Percentiles rank a stretch among this genome's conserved stretches.
phyloP scores from a whole-genome alignment of 208 protist species.

The Leishmania arabica region DNA sequence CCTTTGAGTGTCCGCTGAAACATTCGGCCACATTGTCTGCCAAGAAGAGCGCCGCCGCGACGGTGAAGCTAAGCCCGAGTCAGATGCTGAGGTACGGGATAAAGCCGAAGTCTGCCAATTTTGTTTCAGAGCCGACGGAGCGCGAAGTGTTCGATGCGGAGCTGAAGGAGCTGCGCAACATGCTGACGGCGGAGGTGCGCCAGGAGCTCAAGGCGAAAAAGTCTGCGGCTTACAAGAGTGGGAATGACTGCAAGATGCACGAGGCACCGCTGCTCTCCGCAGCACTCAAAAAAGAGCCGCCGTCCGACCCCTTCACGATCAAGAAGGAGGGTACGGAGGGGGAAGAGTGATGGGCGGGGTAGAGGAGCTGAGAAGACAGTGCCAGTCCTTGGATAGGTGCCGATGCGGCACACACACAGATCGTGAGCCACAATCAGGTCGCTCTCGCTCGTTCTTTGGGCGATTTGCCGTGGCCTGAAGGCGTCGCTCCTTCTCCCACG shows the following conservation, averaged over 20 bases:
- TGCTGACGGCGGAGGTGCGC: slow-evolving; percentile 34
- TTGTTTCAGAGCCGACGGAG: slow-evolving; percentile 71
- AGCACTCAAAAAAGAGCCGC: slow-evolving; percentile 16
- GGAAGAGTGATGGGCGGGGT: neutral
- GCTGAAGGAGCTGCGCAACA: slow-evolving; percentile 34
- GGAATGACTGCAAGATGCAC: neutral
- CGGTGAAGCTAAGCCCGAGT: slow-evolving; percentile 63
- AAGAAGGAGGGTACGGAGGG: slow-evolving; percentile 28
- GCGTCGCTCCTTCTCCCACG: neutral
- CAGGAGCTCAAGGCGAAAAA: slow-evolving; percentile 22
- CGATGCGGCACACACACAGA: neutral
- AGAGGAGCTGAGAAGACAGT: neutral
- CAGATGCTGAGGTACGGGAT: slow-evolving; percentile 84
- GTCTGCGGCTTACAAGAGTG: neutral
- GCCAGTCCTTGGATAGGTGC: neutral
- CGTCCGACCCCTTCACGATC: slow-evolving; percentile 2
- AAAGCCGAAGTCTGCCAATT: slow-evolving; percentile 53
- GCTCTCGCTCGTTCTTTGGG: neutral
- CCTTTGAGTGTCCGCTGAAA: slow-evolving; percentile 68
- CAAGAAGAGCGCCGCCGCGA: slow-evolving; percentile 28
- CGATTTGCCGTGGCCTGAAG: neutral
- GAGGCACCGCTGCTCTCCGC: neutral
- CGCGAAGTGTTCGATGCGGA: slow-evolving; percentile 54
- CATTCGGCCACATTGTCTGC: slow-evolving; percentile 9
- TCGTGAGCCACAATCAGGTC: neutral